These are phyloP conservation scores for Chrysosporium queenslandicum DNA, from an alignment of 2,329 filamentous ascomycete species.

Conservation along the genomic window DNA sequence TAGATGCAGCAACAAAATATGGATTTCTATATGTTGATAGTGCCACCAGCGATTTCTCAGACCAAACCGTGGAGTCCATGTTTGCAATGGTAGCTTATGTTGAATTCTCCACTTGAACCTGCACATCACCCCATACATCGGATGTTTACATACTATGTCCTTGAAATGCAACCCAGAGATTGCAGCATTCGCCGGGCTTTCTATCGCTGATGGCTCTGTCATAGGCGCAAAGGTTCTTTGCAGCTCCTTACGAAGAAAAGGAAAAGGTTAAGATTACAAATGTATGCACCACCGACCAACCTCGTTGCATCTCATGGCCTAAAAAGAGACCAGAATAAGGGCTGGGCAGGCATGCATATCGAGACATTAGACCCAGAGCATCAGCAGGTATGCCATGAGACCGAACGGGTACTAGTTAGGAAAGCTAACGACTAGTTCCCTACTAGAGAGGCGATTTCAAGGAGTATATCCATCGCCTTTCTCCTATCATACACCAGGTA, in stretches of 20 bases:
- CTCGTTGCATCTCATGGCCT: neutral
- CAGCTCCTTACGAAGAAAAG: constrained; percentile 61
- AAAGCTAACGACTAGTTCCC: neutral
- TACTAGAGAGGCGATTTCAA: constrained; percentile 70
- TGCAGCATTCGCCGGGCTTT: neutral
- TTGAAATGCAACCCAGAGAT: neutral
- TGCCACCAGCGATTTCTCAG: constrained; percentile 57
- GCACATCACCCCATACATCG: neutral
- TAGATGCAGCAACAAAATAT: constrained; percentile 69
- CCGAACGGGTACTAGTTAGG: constrained; percentile 4
- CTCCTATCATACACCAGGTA: constrained; percentile 1
- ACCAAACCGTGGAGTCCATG: constrained; percentile 55
- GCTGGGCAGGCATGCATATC: constrained; percentile 79
- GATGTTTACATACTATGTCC: neutral
- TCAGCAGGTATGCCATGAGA: constrained; percentile 54
- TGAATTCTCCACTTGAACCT: neutral
- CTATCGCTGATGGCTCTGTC: constrained; percentile 3
- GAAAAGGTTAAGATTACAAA: constrained; percentile 60
- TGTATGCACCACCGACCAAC: constrained; percentile 25
- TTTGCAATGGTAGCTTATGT: constrained; percentile 56
- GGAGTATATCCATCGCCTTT: constrained; percentile 49
- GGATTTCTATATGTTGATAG: constrained; percentile 88
- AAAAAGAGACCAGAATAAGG: constrained; percentile 56
- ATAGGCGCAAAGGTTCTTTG: constrained; percentile 64
- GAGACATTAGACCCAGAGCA: constrained; percentile 79